phyloP scores from a whole-genome alignment of 371 early-diverging fungal species.

The Syncephalastrum contaminatum region DNA sequence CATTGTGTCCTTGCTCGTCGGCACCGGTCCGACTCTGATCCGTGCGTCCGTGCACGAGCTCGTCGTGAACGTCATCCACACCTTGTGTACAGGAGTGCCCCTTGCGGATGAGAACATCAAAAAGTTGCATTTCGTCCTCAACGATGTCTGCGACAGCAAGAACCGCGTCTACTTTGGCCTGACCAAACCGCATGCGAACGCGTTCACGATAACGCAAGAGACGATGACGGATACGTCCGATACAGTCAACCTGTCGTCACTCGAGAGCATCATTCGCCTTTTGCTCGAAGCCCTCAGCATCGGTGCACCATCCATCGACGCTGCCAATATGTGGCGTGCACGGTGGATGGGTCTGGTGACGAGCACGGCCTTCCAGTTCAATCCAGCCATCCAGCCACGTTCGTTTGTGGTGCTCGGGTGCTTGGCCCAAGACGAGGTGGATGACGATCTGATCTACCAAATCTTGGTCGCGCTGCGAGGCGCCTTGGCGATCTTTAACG shows the following conservation, averaged over 20 bases:
- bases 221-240: conserved; percentile 65
- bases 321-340: conserved; percentile 81
- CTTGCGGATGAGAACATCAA: conserved; percentile 58
- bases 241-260: conserved; percentile 66
- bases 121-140: conserved; percentile 58
- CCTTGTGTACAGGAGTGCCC: conserved; percentile 71
- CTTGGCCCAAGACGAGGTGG: conserved; percentile 83
- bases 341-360: conserved; percentile 92
- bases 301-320: conserved; percentile 71
- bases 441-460: conserved; percentile 86
- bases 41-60: conserved; percentile 89
- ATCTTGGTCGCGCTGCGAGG: conserved; percentile 84
- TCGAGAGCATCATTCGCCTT: conserved; percentile 77
- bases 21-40: conserved; percentile 81
- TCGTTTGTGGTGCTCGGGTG: conserved; percentile 94
- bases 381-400: conserved; percentile 90
- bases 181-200: conserved; percentile 69
- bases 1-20: conserved; percentile 77
- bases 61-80: conserved; percentile 88
- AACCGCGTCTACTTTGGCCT: conserved; percentile 80
- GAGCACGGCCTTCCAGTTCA: conserved; percentile 90
- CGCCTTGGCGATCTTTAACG: conserved; percentile 80
- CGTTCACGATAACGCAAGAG: conserved; percentile 68
- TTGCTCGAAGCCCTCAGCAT: conserved; percentile 78
- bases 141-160: conserved; percentile 77